These are phyloP conservation scores for Diutina rugosa DNA, from an alignment of 1,139 yeast species.

Conservation along the genomic window DNA sequence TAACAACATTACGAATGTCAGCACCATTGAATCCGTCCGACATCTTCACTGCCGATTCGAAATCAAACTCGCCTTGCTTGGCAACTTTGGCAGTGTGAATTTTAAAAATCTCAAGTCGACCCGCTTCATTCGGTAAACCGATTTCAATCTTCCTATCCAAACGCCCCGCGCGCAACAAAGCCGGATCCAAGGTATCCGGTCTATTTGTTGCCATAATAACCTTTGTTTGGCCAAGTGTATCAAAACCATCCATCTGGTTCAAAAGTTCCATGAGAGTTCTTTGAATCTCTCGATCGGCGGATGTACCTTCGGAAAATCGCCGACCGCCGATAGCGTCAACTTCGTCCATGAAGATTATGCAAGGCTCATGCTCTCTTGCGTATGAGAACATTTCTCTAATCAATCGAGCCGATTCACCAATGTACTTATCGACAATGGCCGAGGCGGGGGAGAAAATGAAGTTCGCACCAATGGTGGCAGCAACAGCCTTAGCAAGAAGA, in stretches of 20 bases:
- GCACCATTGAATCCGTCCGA: conserved; percentile 99
- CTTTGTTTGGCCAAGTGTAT: conserved; percentile 92
- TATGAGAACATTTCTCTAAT: conserved; percentile 98
- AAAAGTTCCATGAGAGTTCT: conserved; percentile 96
- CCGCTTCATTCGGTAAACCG: conserved; percentile 92
- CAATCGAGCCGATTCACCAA: conserved; percentile 94
- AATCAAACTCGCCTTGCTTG: conserved; percentile 93
- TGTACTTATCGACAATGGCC: conserved; percentile 96
- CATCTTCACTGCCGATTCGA: conserved; percentile 95
- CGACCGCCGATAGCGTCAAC: conserved; percentile 99
- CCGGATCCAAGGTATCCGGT: conserved; percentile 99
- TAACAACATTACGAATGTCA: conserved; percentile 90
- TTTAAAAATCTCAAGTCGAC: conserved; percentile 88
- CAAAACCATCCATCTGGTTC: conserved; percentile 99
- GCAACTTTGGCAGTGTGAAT: conserved; percentile 81
- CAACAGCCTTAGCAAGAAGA: conserved; percentile 90
- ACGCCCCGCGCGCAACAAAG: conserved; percentile 95
- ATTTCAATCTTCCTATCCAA: conserved; percentile 95
- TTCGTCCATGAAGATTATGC: conserved; percentile 98
- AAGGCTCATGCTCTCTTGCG: conserved; percentile 97
- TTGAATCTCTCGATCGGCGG: conserved; percentile 98
- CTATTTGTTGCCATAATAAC: conserved; percentile 99
- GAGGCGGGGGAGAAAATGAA: conserved; percentile 97
- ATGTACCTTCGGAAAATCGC: conserved; percentile 95
- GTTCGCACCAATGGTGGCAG: conserved; percentile 97